Evolutionary conservation across 306 rosid species (phyloP).

Genomic region (Begonia peltatifolia): DNA sequence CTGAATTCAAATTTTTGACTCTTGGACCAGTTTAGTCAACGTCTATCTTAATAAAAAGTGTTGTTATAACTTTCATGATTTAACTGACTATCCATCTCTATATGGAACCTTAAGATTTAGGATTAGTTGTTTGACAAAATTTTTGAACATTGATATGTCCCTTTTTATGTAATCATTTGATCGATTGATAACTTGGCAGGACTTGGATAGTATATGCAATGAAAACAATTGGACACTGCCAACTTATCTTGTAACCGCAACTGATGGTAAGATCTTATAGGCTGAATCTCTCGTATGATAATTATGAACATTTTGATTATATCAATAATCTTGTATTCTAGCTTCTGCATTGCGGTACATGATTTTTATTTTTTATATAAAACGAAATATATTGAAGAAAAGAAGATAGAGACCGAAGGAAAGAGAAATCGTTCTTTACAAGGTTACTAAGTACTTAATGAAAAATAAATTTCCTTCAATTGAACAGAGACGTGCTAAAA

Average conservation of each 20-base stretch:
- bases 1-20: too few relatives aligned
- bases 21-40: too few relatives aligned
- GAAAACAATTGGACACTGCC: conserved; percentile 40
- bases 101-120: too few relatives aligned
- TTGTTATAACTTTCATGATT: too few relatives aligned
- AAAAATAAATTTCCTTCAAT: too few relatives aligned
- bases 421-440: not conserved
- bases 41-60: too few relatives aligned
- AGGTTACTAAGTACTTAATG: not conserved
- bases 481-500: too few relatives aligned
- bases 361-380: not conserved
- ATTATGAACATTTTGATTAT: not conserved
- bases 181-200: conserved; percentile 18
- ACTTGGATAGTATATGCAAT: conserved; percentile 25
- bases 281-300: conserved; percentile 5
- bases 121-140: too few relatives aligned
- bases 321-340: not conserved
- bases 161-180: not conserved
- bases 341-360: not conserved
- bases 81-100: too few relatives aligned
- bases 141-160: not conserved
- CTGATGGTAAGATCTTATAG: conserved; percentile 28
- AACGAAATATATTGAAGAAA: too few relatives aligned
- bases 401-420: too few relatives aligned
- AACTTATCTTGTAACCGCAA: conserved; percentile 20